Percentiles rank a stretch among this genome's conserved stretches.
These are phyloP conservation scores for Hanseniaspora nectarophila DNA, from an alignment of 805 yeast genomes.

Conservation along the genomic window DNA sequence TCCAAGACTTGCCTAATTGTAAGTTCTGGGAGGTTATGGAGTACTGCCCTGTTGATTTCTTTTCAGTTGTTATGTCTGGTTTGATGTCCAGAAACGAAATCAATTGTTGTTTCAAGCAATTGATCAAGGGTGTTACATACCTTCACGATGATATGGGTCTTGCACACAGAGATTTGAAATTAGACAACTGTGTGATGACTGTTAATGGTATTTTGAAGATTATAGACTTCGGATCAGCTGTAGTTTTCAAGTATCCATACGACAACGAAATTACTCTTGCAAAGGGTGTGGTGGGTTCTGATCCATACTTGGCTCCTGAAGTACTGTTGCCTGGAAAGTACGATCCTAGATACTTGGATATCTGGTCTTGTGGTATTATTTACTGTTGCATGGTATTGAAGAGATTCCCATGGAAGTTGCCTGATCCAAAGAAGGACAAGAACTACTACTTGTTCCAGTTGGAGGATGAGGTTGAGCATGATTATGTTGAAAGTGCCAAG, in stretches of 20 bases:
- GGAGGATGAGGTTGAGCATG: conserved; percentile 66
- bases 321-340: conserved; percentile 46
- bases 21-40: conserved; percentile 77
- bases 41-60: conserved; percentile 72
- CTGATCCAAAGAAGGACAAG: conserved; percentile 49
- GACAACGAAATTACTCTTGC: conserved; percentile 47
- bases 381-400: conserved; percentile 79
- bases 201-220: conserved; percentile 60
- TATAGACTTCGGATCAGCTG: conserved; percentile 78
- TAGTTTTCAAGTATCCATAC: conserved; percentile 66
- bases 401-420: conserved; percentile 82
- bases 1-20: conserved; percentile 44
- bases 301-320: conserved; percentile 80
- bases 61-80: conserved; percentile 79
- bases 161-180: conserved; percentile 71
- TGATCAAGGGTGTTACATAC: conserved; percentile 58
- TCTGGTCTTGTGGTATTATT: conserved; percentile 76
- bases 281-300: conserved; percentile 74
- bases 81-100: conserved; percentile 70
- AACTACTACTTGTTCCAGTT: conserved; percentile 54
- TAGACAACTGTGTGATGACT: conserved; percentile 74
- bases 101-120: conserved; percentile 68
- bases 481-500: conserved; percentile 57
- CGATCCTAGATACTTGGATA: conserved; percentile 68
- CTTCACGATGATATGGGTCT: conserved; percentile 59